Evolutionary conservation across 208 protist genomes (phyloP).

Genomic region (Crithidia brevicula): DNA sequence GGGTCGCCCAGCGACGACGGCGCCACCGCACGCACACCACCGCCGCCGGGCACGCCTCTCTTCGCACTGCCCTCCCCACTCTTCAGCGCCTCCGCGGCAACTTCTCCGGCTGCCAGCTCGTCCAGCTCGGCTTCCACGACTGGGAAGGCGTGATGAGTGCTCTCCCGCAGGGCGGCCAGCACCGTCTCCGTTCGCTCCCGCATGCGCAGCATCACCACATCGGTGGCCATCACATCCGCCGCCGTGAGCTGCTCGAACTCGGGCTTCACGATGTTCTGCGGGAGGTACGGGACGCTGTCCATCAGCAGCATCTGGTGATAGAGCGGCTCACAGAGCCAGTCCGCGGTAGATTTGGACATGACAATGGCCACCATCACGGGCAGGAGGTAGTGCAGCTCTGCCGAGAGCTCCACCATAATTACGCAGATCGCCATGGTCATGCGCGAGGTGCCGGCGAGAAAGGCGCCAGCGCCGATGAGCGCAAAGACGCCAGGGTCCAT

Average conservation of each 20-base stretch:
- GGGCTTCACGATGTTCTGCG: slow-evolving; percentile 51
- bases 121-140: slow-evolving; percentile 56
- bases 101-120: neutral
- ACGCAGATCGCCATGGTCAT: slow-evolving; percentile 95
- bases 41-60: neutral
- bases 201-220: slow-evolving; percentile 73
- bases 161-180: slow-evolving; percentile 62
- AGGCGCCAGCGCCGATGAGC: slow-evolving; percentile 92
- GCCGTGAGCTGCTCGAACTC: slow-evolving; percentile 90
- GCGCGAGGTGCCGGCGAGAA: slow-evolving; percentile 91
- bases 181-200: slow-evolving; percentile 79
- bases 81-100: neutral
- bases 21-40: neutral
- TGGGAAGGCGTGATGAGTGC: slow-evolving; percentile 93
- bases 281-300: slow-evolving; percentile 89
- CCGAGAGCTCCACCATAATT: slow-evolving; percentile 95
- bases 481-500: slow-evolving; percentile 94
- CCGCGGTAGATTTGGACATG: slow-evolving; percentile 90
- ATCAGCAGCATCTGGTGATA: slow-evolving; percentile 93
- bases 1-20: neutral
- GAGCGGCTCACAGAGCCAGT: slow-evolving; percentile 88
- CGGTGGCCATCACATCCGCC: slow-evolving; percentile 90
- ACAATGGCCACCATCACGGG: slow-evolving; percentile 95
- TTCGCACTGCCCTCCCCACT: neutral
- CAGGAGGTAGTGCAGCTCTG: slow-evolving; percentile 93